Percentiles rank a stretch among this genome's conserved stretches.
Evolutionary conservation across 2,329 filamentous ascomycete species (phyloP).

Genomic region (Arthroderma uncinatum): DNA sequence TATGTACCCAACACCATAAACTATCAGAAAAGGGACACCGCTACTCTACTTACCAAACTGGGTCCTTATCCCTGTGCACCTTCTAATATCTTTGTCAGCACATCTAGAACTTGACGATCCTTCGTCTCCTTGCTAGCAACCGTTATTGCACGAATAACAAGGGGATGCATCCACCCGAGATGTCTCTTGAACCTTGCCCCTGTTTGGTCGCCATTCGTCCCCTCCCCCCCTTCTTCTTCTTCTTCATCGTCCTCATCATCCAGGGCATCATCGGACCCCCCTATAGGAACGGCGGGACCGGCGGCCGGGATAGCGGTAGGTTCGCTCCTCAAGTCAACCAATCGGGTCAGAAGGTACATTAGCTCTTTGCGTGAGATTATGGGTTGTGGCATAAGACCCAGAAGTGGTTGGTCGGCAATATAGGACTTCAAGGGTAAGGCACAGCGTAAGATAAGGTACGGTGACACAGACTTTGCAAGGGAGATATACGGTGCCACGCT

Average conservation of each 20-base stretch:
- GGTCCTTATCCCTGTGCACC: conserved; percentile 9
- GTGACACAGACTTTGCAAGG: conserved; percentile 64
- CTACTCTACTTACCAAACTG: neutral
- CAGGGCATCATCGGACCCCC: conserved; percentile 19
- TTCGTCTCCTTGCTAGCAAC: conserved; percentile 32
- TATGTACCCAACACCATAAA: neutral
- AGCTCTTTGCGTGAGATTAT: conserved; percentile 69
- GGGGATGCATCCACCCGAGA: conserved; percentile 66
- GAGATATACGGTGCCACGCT: conserved; percentile 38
- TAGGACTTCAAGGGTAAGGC: conserved; percentile 74
- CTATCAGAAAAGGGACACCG: neutral
- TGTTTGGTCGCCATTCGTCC: neutral
- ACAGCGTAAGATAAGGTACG: conserved; percentile 70
- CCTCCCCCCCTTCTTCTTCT: neutral
- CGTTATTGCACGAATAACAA: conserved; percentile 39
- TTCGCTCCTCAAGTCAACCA: conserved; percentile 59
- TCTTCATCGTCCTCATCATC: conserved; percentile 15
- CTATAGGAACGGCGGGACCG: conserved; percentile 9
- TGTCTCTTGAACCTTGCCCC: conserved; percentile 52
- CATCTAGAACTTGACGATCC: conserved; percentile 30
- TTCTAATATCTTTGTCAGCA: conserved; percentile 51
- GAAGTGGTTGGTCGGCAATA: conserved; percentile 79
- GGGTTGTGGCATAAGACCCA: conserved; percentile 81
- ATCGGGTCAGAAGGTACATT: conserved; percentile 54
- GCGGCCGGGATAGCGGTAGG: conserved; percentile 54